Conservation (phyloP, 2,329 filamentous ascomycete species). For the Cercospora sp. region DNA sequence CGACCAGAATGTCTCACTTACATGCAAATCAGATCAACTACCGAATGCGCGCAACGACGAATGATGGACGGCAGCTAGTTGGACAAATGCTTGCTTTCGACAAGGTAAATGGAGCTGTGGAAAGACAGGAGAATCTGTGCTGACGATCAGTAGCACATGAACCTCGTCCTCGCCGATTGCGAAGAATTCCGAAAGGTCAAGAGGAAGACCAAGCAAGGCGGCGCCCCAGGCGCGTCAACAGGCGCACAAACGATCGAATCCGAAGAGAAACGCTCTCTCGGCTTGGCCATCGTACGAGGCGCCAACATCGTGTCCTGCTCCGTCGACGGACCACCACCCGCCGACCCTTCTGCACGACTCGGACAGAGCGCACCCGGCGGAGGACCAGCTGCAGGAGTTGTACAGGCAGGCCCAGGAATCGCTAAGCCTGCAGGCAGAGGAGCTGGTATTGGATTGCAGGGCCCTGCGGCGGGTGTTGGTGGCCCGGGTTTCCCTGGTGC, state of each 20-base stretch:
- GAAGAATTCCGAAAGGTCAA: constrained; percentile 95
- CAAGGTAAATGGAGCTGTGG: constrained; percentile 61
- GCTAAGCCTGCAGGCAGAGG: constrained; percentile 89
- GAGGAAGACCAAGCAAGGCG: constrained; percentile 74
- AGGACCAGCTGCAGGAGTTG: constrained; percentile 59
- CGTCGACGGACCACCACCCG: constrained; percentile 91
- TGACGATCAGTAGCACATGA: constrained; percentile 76
- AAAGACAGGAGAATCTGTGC: constrained; percentile 2
- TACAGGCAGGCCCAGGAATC: constrained; percentile 84
- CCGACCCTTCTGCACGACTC: constrained; percentile 86
- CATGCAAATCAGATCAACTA: constrained; percentile 79
- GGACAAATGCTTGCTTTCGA: constrained; percentile 98
- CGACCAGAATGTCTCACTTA: constrained; percentile 22
- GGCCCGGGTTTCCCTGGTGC: constrained; percentile 65
- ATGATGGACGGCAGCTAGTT: constrained; percentile 93
- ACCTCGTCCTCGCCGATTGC: constrained; percentile 95
- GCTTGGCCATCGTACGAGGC: constrained; percentile 89
- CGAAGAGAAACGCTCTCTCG: constrained; percentile 97
- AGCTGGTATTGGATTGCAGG: constrained; percentile 72
- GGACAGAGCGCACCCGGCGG: constrained; percentile 73
- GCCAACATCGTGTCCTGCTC: constrained; percentile 93
- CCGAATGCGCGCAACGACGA: constrained; percentile 95
- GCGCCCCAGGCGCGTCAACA: constrained; percentile 62
- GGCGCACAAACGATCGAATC: constrained; percentile 65
- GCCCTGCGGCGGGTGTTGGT: constrained; percentile 85